Evolutionary conservation across 306 rosid genomes (phyloP).

Genomic region (Quercus bicolor): DNA sequence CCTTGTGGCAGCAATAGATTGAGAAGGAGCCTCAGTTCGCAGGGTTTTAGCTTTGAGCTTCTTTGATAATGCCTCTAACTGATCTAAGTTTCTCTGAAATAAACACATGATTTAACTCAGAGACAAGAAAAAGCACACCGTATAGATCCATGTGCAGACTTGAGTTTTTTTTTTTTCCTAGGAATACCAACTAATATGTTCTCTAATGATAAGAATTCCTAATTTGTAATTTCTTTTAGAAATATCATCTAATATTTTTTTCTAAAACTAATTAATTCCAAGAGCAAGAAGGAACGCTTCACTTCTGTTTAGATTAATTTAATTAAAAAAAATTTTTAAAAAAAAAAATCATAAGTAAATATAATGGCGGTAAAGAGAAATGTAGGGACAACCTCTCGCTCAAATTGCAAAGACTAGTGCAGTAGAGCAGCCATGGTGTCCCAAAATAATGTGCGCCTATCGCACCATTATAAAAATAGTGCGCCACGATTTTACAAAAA

Average conservation of each 20-base stretch:
- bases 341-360: no score
- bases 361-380: no score
- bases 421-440: no score
- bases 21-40: conserved; percentile 85
- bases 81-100: conserved; percentile 89
- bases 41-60: conserved; percentile 92
- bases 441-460: no score
- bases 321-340: not conserved
- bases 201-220: not conserved
- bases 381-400: no score
- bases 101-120: conserved; percentile 10
- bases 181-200: not conserved
- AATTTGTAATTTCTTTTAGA: not conserved
- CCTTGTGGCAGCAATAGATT: conserved; percentile 96
- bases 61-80: conserved; percentile 90
- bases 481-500: no score
- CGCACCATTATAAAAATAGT: no score
- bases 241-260: not conserved
- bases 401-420: no score
- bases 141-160: not conserved
- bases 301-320: conserved; percentile 3
- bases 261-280: not conserved
- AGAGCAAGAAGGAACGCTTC: not conserved
- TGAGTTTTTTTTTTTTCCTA: not conserved
- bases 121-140: conserved; percentile 3